Conservation (phyloP, 2,329 filamentous ascomycete genomes). For the Drechslera avenae region DNA sequence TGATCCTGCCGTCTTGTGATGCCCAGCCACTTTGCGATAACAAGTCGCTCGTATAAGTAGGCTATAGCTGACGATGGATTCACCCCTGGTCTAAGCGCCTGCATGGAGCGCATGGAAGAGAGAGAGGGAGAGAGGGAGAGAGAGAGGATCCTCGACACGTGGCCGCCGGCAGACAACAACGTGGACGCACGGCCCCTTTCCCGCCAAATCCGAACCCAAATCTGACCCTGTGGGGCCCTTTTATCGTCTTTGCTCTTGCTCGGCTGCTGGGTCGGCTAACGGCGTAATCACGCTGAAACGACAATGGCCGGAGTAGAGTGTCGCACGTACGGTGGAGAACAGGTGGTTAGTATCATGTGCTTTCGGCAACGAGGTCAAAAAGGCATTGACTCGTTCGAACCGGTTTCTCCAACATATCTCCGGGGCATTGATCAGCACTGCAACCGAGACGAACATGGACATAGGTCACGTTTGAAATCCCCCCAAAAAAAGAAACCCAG, state of each 20-base stretch:
- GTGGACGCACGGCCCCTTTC: conserved; percentile 9
- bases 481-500: neutral
- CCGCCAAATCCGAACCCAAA: too few species aligned
- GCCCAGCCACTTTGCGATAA: too few species aligned
- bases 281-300: too few species aligned
- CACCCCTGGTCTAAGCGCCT: conserved; percentile 8
- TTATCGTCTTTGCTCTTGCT: too few species aligned
- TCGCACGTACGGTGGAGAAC: neutral
- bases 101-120: conserved; percentile 11
- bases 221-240: too few species aligned
- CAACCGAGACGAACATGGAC: too few species aligned
- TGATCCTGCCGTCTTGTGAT: neutral
- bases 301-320: neutral
- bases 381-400: too few species aligned
- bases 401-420: neutral
- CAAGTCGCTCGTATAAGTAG: too few species aligned
- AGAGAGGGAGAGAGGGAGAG: too few species aligned
- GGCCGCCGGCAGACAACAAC: neutral
- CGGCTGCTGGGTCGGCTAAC: too few species aligned
- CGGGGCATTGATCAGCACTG: neutral
- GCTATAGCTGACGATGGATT: too few species aligned
- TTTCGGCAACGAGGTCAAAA: too few species aligned
- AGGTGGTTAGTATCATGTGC: neutral
- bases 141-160: conserved; percentile 6
- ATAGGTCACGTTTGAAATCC: neutral